Base-by-base conservation (phyloP, 2,329 filamentous ascomycete genomes). In the Calonectria henricotiae region DNA sequence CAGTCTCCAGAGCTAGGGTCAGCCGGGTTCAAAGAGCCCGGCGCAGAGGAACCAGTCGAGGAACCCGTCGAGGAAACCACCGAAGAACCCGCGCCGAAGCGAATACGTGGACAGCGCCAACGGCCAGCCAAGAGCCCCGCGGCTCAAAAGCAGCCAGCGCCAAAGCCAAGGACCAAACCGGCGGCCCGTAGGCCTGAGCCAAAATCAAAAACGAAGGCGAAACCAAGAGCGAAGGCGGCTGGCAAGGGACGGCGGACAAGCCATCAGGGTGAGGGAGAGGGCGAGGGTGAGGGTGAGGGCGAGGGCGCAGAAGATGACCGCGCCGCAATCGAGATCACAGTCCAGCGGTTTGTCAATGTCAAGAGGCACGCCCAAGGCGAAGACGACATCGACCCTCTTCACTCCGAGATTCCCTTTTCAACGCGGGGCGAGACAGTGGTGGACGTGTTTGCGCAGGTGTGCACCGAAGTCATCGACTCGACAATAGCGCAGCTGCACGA, bases 371-470 rank as follows among this genome's bases (percentile, higher is more conserved):
- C 81, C 13, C 85, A 85, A 3, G 80, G 79, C 3, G 79, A 80
- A 9, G 81, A 83, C 23, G 79, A 81, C 3, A 84, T 71, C 15
- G 75, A 89, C 51, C 83, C 87, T 0, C 81, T 89, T 4, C 85
- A 85, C 51, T 77, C 82, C 2, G 86, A 88, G 5, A 88, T 91
- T 2, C 87, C 89, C 0, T 89, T 87, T 70, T 82, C 85, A 0
- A 87, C 86, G 73, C 85, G 86, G 17, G 88, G 89, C 54, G 89
- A 91, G 73, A 92, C 89, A 58, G 85, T 88, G 0, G 83, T 92
- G 2, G 90, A 92, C 73, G 90, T 92, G 1, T 83, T 92, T 43
- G 84, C 87, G 6, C 87, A 91, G 72, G 84, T 91, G 15, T 92
- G 89, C 76, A 86, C 90, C 39, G 90, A 92, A 75, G 85, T 91